Evolutionary conservation across 257 asterid genomes (phyloP), one percentile per base, ranked within the genome.

Genomic region (Solanum tacnaense): DNA sequence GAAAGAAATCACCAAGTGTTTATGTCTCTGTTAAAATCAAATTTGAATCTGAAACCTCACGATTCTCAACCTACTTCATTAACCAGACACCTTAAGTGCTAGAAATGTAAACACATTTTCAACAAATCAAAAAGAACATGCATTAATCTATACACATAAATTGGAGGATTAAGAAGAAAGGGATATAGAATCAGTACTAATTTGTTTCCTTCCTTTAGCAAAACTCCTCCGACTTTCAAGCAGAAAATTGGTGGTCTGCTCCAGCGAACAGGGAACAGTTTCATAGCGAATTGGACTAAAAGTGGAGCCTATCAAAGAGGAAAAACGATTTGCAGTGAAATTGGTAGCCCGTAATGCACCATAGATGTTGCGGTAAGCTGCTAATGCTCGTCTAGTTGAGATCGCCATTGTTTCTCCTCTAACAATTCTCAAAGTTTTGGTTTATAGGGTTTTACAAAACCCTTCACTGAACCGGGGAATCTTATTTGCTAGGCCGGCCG

Each of bases 121-220:
- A 79, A 79, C 25, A 41, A 78, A 9, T 71, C 10, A 44, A 79
- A 25, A 23, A 25, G 62, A 41, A 78, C 18, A 79, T 7, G 27
- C 41, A 29, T 60, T 25, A 79, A 35, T 35, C 6, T 21, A 35
- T 11, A 10, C 2, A 74, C 7, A 62, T 62, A 62, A 62, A 74
- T 16, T 35, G 34, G 27, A 74, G 15, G 27, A 44, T 9, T 9
- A 81, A 73, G 0, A 31, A 9, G 15, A 52, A 18, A 62, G 35
- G 35, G 13, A 85, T 58, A 74, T 32, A 75, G 76, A 82, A 84
- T 88, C 10, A 90, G 36, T 91, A 92, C 96, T 89, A 36, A 88
- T 85, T 88, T 88, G 98, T 79, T 92, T 94, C 87, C 95, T 92
- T 91, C 93, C 96, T 93, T 93, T 96, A 75, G 98, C 94, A 89